Percentiles rank a stretch among this genome's conserved stretches.
Evolutionary conservation across 2,329 filamentous ascomycete genomes (phyloP).

Genomic region (Fragosphaeria purpurea): DNA sequence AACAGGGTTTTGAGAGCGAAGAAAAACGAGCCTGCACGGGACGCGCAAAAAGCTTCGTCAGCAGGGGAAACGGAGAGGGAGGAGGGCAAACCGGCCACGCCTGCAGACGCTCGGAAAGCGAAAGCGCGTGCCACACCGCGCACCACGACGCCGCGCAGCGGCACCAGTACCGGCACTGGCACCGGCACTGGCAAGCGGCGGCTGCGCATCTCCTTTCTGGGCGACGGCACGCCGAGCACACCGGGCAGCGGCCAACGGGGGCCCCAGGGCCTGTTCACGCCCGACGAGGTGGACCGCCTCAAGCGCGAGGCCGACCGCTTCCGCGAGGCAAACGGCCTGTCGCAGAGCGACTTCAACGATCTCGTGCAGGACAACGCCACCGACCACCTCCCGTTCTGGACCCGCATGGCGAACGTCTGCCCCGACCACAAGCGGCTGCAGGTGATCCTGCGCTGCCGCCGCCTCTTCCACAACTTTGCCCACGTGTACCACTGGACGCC

Average conservation of each 20-base stretch:
- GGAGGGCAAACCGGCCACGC: background rate
- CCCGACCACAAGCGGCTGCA: slow-evolving; percentile 42
- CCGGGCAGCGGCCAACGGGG: background rate
- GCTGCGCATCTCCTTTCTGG: too few species aligned
- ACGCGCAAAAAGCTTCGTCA: background rate
- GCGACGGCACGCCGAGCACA: too few species aligned
- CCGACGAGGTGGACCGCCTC: slow-evolving; percentile 32
- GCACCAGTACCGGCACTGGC: background rate
- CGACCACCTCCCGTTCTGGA: slow-evolving; percentile 38
- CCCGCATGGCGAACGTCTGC: slow-evolving; percentile 34
- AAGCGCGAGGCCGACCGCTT: slow-evolving; percentile 33
- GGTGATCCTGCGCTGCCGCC: slow-evolving; percentile 46
- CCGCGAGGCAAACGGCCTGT: slow-evolving; percentile 31
- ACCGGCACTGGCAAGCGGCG: too few species aligned
- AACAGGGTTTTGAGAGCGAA: too few species aligned
- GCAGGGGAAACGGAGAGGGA: background rate
- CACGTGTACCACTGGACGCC: slow-evolving; percentile 48
- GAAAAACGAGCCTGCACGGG: background rate
- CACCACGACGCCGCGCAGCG: background rate
- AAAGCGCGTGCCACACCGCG: too few species aligned
- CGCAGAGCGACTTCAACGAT: slow-evolving; percentile 36
- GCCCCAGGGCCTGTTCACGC: slow-evolving; percentile 29
- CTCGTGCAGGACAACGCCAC: slow-evolving; percentile 24
- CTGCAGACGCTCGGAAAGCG: background rate
- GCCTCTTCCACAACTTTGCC: slow-evolving; percentile 56